phyloP scores from a whole-genome alignment of 129 eudicot genomes.

The Solidago caesia region DNA sequence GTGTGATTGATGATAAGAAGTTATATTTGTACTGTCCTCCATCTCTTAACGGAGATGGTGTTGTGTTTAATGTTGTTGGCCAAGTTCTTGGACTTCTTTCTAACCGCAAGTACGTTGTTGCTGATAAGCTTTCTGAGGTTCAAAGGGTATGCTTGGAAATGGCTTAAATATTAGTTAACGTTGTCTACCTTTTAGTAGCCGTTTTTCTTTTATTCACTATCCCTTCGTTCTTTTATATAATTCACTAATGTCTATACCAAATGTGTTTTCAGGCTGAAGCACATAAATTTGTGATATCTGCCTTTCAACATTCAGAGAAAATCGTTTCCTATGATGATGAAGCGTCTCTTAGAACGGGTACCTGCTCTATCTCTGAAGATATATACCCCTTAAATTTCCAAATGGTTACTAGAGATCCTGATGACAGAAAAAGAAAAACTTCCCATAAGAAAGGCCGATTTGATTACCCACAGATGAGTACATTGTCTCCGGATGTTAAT shows the following conservation, averaged over 20 bases:
- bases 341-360: constrained; percentile 40
- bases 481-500: constrained; percentile 45
- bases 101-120: constrained; percentile 49
- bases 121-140: constrained; percentile 54
- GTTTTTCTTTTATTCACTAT: background rate
- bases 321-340: constrained; percentile 56
- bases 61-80: constrained; percentile 80
- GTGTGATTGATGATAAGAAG: constrained; percentile 67
- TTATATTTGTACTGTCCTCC: constrained; percentile 54
- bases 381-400: constrained; percentile 29
- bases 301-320: constrained; percentile 50
- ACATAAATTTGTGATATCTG: constrained; percentile 49
- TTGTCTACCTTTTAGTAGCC: background rate
- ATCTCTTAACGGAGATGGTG: constrained; percentile 50
- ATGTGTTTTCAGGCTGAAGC: constrained; percentile 56
- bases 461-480: constrained; percentile 40
- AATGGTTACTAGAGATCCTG: constrained; percentile 29
- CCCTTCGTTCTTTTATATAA: background rate
- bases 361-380: constrained; percentile 42
- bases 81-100: constrained; percentile 64
- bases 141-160: constrained; percentile 49
- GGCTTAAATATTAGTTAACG: background rate
- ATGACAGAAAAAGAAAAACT: constrained; percentile 23
- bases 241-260: background rate
- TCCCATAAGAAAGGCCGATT: constrained; percentile 36